phyloP scores from a whole-genome alignment of 192 early-diverging fungal species.

The Funneliformis geosporum region DNA sequence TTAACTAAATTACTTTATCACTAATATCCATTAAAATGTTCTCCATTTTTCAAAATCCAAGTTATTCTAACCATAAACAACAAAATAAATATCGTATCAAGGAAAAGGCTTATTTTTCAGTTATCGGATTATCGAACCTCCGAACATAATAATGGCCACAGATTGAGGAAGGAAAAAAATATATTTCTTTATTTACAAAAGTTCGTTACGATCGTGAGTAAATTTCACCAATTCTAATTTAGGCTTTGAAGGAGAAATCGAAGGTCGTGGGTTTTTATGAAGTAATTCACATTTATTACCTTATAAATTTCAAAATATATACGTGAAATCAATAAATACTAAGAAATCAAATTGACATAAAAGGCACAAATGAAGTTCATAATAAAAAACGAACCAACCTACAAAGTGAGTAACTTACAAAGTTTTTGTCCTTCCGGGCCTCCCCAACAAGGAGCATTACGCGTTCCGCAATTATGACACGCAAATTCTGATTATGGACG shows the following conservation, averaged over 20 bases:
- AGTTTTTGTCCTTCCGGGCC: constrained; percentile 20
- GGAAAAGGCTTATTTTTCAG: too few species aligned
- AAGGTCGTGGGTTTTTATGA: background rate
- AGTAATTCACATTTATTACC: constrained; percentile 31
- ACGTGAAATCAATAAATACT: background rate
- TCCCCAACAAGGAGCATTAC: constrained; percentile 28
- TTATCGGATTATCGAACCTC: too few species aligned
- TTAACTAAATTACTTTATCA: too few species aligned
- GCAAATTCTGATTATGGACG: background rate
- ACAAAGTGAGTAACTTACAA: constrained; percentile 8
- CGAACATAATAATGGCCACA: too few species aligned
- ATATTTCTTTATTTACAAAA: too few species aligned
- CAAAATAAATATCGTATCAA: too few species aligned
- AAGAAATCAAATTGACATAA: background rate
- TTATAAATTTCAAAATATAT: background rate
- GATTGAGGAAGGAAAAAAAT: too few species aligned
- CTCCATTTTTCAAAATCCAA: too few species aligned
- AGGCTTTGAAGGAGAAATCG: background rate
- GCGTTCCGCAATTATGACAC: constrained; percentile 20
- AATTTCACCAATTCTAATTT: too few species aligned
- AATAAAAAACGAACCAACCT: background rate
- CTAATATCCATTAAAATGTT: too few species aligned
- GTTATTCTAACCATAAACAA: too few species aligned
- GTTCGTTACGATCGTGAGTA: too few species aligned
- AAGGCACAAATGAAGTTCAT: background rate